A percentile compares a stretch with the other conserved stretches of the same genome.
phyloP scores from a whole-genome alignment of 495 filamentous ascomycete genomes.

The Xylaria intraflava region DNA sequence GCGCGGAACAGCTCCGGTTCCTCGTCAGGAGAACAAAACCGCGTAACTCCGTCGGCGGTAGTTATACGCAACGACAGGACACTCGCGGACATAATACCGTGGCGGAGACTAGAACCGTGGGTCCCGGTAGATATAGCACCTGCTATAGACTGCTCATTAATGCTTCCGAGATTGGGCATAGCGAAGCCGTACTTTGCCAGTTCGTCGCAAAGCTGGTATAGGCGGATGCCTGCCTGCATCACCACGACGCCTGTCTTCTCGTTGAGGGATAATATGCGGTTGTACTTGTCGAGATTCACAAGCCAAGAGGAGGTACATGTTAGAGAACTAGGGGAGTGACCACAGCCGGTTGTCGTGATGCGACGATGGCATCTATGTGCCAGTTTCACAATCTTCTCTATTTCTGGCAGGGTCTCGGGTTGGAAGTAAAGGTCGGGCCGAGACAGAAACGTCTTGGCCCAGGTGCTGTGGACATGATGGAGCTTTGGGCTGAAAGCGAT shows the following conservation, averaged over 20 bases:
- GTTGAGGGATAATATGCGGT: slow-evolving; percentile 62
- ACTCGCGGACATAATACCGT: slow-evolving; percentile 76
- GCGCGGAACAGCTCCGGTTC: slow-evolving; percentile 81
- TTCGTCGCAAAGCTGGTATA: slow-evolving; percentile 60
- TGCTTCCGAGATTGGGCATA: slow-evolving; percentile 86
- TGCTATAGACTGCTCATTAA: slow-evolving; percentile 88
- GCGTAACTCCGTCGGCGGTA: slow-evolving; percentile 70
- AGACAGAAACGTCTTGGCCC: slow-evolving; percentile 86
- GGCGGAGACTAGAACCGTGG: slow-evolving; percentile 77
- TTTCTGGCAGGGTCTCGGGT: slow-evolving; percentile 68
- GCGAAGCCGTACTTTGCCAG: slow-evolving; percentile 69
- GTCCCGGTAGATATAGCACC: slow-evolving; percentile 91
- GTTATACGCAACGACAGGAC: slow-evolving; percentile 70
- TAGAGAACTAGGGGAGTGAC: slow-evolving; percentile 85
- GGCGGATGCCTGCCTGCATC: slow-evolving; percentile 77
- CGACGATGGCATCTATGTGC: slow-evolving; percentile 76
- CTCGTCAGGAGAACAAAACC: slow-evolving; percentile 63
- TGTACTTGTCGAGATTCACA: slow-evolving; percentile 83
- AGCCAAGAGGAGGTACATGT: slow-evolving; percentile 95
- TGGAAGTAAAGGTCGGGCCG: slow-evolving; percentile 84
- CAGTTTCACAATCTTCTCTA: slow-evolving; percentile 74
- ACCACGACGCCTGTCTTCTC: slow-evolving; percentile 55
- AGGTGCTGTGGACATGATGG: slow-evolving; percentile 80
- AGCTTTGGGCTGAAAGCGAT: slow-evolving; percentile 69
- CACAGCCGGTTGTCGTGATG: slow-evolving; percentile 73